Base-by-base conservation (phyloP, 164 flowering plant genomes). In the Liriodendron chinense region DNA sequence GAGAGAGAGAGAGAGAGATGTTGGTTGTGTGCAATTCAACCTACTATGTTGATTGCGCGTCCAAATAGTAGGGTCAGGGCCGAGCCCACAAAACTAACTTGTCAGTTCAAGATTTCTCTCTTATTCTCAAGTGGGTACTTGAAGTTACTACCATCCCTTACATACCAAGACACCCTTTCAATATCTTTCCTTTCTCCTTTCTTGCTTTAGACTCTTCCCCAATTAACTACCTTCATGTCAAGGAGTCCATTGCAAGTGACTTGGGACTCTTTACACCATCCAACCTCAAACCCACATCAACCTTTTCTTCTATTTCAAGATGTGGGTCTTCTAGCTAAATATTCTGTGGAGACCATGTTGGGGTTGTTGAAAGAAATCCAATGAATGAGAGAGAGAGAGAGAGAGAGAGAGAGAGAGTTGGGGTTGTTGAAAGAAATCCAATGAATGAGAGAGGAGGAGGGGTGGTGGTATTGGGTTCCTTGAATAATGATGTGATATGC, bases 161-260 rank as follows among this genome's bases (percentile, higher is more conserved):
- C 75, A 78, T 67, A 83, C 69, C 73, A 85, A 81, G 87, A 62
- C 77, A 82, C 71, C 75, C 72, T 47, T 68, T 34, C 63, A 7
- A 20, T 5, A 63, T 75, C 49, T 48, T 47, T 57, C 21, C 47
- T 22, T 23, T 20, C 22, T 67, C 48, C 50, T 75, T 72, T 62
- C 86, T 84, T 84, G 73, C 21, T 80, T 71, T 76, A 72, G 72
- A 83, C 86, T 83, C 83, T 68, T 82, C 50, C 81, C n/a, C 4
- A 20, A 62, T 71, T 53, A 69, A 14, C 25, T 57, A 13, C 20
- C 22, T 64, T 16, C 13, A 24, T 34, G 18, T 66, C 69, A 26
- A 67, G 28, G 79, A 78, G 73, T 74, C 59, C 49, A 71, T 22
- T 63, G 25, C 75, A 78, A 77, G 82, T 34, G 57, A 79, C 50